Percentiles rank a stretch among this genome's conserved stretches.
Evolutionary conservation across 331 rosid genomes (phyloP).

Genomic region (Dryas integrifolia): DNA sequence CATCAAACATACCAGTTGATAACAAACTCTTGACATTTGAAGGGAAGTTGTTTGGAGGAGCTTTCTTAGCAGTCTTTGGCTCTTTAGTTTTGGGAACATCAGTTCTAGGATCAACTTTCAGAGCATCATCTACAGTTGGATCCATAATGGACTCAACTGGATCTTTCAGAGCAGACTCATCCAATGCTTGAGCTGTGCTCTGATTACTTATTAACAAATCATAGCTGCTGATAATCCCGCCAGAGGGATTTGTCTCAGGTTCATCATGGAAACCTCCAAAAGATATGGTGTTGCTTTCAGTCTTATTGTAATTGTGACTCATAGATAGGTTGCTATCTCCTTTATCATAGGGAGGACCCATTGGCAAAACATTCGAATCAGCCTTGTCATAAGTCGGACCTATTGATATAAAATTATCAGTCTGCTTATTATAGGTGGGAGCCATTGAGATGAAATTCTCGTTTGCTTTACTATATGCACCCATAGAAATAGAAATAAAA

Average conservation of each 20-base stretch:
- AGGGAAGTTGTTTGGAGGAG: slow-evolving; percentile 84
- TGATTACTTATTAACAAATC: slow-evolving; percentile 58
- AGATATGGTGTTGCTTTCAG: slow-evolving; percentile 58
- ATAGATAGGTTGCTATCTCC: slow-evolving; percentile 51
- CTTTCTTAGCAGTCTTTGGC: slow-evolving; percentile 64
- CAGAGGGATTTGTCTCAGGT: slow-evolving; percentile 52
- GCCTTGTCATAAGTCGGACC: slow-evolving; percentile 58
- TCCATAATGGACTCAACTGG: slow-evolving; percentile 43
- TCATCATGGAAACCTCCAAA: slow-evolving; percentile 69
- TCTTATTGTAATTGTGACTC: slow-evolving; percentile 54
- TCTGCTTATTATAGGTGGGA: slow-evolving; percentile 53
- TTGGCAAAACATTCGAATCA: slow-evolving; percentile 47
- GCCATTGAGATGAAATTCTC: slow-evolving; percentile 60
- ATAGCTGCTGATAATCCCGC: slow-evolving; percentile 59
- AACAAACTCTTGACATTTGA: slow-evolving; percentile 90
- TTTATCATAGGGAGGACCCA: slow-evolving; percentile 50
- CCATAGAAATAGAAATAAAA: slow-evolving; percentile 60
- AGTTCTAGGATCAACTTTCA: slow-evolving; percentile 39
- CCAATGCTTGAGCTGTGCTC: slow-evolving; percentile 47
- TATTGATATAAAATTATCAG: slow-evolving; percentile 47
- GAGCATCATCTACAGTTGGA: slow-evolving; percentile 39
- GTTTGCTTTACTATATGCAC: slow-evolving; percentile 54
- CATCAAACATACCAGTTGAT: slow-evolving; percentile 94
- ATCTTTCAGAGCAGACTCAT: slow-evolving; percentile 53
- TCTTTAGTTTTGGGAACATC: slow-evolving; percentile 58